phyloP scores from a whole-genome alignment of 164 flowering plant species.

The Stephania japonica region DNA sequence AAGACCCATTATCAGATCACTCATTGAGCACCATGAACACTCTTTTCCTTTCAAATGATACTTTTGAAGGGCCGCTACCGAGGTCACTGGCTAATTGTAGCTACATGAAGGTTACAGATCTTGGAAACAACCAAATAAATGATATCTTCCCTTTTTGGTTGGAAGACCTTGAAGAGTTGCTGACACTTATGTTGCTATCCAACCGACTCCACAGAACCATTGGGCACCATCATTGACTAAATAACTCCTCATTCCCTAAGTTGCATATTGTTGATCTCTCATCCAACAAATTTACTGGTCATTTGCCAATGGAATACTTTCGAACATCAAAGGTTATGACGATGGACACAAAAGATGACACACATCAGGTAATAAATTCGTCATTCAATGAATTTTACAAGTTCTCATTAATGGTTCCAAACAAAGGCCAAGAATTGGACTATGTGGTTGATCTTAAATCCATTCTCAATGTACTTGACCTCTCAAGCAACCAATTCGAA shows the following conservation, averaged over 20 bases:
- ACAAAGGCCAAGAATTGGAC: constrained; percentile 37
- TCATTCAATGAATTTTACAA: constrained; percentile 19
- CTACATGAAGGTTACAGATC: constrained; percentile 41
- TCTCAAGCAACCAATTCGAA: constrained; percentile 42
- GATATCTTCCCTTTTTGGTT: constrained; percentile 46
- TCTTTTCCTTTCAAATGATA: not conserved
- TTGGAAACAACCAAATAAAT: constrained; percentile 45
- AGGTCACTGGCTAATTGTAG: constrained; percentile 41
- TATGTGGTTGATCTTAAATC: too few species aligned
- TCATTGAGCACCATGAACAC: not conserved
- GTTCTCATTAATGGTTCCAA: constrained; percentile 33
- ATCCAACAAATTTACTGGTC: constrained; percentile 13
- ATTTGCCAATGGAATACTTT: constrained; percentile 4
- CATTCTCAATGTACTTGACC: constrained; percentile 28
- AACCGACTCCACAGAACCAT: constrained; percentile 44
- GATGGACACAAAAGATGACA: not conserved
- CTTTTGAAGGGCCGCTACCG: constrained; percentile 36
- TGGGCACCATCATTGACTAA: not conserved
- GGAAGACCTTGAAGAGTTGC: constrained; percentile 27
- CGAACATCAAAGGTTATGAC: constrained; percentile 26
- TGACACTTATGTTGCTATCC: constrained; percentile 47
- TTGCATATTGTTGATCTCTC: constrained; percentile 20
- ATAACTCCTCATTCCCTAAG: not conserved
- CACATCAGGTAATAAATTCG: not conserved
- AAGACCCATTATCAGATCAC: not conserved